Evolutionary conservation across 2,329 filamentous ascomycete genomes (phyloP).

Genomic region (Pseudogymnoascus pannorum): DNA sequence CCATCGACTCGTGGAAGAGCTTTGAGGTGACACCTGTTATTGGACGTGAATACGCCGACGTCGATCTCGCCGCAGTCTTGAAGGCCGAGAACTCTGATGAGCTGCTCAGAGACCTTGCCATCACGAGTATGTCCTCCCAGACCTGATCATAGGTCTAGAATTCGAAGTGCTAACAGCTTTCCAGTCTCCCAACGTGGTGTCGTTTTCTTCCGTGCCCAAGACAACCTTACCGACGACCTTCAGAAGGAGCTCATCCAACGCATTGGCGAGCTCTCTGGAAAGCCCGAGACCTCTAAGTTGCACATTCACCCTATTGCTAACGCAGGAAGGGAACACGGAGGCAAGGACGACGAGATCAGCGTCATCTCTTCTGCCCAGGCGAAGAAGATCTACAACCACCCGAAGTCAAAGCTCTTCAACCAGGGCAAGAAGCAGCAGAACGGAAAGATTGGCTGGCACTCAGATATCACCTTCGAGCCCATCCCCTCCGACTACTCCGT

Average conservation of each 20-base stretch:
- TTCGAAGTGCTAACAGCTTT: not conserved
- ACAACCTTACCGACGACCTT: slow-evolving; percentile 51
- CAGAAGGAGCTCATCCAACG: slow-evolving; percentile 59
- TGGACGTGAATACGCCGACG: slow-evolving; percentile 36
- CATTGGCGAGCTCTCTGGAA: slow-evolving; percentile 51
- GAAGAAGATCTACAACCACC: slow-evolving; percentile 40
- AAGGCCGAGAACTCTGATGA: slow-evolving; percentile 40
- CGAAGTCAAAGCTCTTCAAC: slow-evolving; percentile 27
- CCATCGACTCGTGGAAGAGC: slow-evolving; percentile 23
- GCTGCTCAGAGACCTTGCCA: slow-evolving; percentile 42
- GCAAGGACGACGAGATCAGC: slow-evolving; percentile 53
- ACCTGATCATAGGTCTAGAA: not conserved
- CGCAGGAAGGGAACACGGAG: slow-evolving; percentile 45
- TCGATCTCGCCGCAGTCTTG: slow-evolving; percentile 40
- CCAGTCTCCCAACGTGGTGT: slow-evolving; percentile 62
- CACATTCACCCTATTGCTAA: slow-evolving; percentile 56
- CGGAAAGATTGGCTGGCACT: slow-evolving; percentile 47
- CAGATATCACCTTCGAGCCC: slow-evolving; percentile 59
- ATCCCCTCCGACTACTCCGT: slow-evolving; percentile 57
- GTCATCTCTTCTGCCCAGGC: slow-evolving; percentile 52
- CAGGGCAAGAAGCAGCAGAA: slow-evolving; percentile 38
- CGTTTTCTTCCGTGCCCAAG: slow-evolving; percentile 62
- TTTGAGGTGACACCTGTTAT: slow-evolving; percentile 40
- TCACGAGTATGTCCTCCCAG: slow-evolving; percentile 31
- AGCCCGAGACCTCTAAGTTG: slow-evolving; percentile 46